Conservation (phyloP, 1,139 yeast species). For the Pichiaceae sp. region DNA sequence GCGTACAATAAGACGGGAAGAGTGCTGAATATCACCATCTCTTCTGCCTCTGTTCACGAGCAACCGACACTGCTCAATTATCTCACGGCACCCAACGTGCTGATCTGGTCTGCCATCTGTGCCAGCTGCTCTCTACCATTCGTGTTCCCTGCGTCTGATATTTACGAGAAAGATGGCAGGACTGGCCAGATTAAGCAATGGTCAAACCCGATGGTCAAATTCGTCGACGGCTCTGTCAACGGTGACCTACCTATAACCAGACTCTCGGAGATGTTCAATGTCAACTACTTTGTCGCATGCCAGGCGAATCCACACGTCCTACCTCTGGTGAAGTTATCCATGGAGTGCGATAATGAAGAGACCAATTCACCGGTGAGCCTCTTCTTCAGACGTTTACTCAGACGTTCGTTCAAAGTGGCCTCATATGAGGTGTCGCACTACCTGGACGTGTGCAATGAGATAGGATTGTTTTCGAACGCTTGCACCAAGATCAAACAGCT, state of each 20-base stretch:
- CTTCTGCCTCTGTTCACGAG: constrained; percentile 70
- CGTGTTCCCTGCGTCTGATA: constrained; percentile 76
- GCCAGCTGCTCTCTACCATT: constrained; percentile 95
- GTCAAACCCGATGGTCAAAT: constrained; percentile 76
- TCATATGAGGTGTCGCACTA: constrained; percentile 73
- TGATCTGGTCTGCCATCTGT: constrained; percentile 86
- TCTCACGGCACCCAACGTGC: constrained; percentile 89
- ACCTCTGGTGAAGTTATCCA: constrained; percentile 66
- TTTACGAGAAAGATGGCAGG: constrained; percentile 71
- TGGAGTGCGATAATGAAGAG: constrained; percentile 56
- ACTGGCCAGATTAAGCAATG: constrained; percentile 68
- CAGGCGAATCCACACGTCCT: constrained; percentile 96
- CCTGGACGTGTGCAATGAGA: constrained; percentile 60
- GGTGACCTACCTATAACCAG: constrained; percentile 88
- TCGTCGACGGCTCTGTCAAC: constrained; percentile 94
- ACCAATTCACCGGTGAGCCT: constrained; percentile 28
- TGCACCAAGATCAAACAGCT: constrained; percentile 69
- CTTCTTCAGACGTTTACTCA: constrained; percentile 39
- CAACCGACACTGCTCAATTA: constrained; percentile 79
- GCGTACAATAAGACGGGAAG: constrained; percentile 54
- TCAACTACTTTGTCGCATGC: constrained; percentile 92
- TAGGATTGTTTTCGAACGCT: constrained; percentile 67
- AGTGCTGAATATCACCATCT: constrained; percentile 59
- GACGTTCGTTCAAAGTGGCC: constrained; percentile 50
- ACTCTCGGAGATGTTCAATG: constrained; percentile 91